Evolutionary conservation across 2,329 filamentous ascomycete genomes (phyloP).

Genomic region (Colletotrichum lindemuthianum): DNA sequence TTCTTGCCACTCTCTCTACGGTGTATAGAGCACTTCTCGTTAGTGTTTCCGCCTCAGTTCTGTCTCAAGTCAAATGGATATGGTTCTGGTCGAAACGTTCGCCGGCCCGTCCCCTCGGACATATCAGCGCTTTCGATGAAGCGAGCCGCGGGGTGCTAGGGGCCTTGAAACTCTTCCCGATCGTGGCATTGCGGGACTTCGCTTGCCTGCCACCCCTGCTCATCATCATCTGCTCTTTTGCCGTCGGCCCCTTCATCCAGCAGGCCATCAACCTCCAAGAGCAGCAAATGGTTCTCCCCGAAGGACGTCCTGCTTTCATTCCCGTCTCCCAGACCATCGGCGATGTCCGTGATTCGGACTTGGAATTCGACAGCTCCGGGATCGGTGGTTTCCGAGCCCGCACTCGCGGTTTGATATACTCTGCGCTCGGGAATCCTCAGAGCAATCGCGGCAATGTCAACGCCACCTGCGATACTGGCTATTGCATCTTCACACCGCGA

Average conservation of each 20-base stretch:
- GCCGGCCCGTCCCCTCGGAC: background rate
- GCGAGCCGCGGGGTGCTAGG: background rate
- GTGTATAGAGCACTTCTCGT: slow-evolving; percentile 24
- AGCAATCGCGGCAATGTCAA: no score
- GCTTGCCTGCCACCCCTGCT: background rate
- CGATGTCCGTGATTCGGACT: no score
- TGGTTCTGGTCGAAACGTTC: background rate
- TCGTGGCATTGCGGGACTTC: background rate
- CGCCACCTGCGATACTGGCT: no score
- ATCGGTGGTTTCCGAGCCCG: no score
- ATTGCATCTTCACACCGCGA: no score
- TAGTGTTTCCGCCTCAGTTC: background rate
- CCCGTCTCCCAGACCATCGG: no score
- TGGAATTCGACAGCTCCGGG: no score
- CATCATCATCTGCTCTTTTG: background rate
- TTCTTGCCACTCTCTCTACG: slow-evolving; percentile 38
- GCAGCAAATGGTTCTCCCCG: no score
- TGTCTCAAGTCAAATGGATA: background rate
- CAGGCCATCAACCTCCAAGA: background rate
- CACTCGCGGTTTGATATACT: no score
- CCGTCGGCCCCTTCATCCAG: background rate
- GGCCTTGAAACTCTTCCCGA: background rate
- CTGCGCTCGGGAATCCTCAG: no score
- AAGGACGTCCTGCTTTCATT: no score
- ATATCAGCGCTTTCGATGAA: background rate